phyloP scores from a whole-genome alignment of 257 asterid genomes.

The Datura wrightii region DNA sequence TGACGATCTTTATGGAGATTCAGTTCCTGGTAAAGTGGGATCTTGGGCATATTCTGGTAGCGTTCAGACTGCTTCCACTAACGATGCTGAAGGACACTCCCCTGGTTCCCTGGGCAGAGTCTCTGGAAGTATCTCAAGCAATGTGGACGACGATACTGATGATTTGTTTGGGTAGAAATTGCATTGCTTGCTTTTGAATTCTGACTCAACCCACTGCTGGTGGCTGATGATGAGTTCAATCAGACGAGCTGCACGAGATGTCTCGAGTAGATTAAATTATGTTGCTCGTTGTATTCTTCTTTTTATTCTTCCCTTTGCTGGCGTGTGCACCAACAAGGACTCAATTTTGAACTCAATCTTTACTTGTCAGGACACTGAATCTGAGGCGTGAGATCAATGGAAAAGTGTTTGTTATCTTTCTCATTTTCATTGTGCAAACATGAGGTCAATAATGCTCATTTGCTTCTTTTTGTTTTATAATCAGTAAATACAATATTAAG shows the following conservation, averaged over 20 bases:
- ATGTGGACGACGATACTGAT: conserved; percentile 57
- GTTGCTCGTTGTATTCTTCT: neutral
- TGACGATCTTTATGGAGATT: conserved; percentile 91
- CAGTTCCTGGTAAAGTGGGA: conserved; percentile 76
- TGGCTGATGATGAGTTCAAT: neutral
- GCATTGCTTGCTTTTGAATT: neutral
- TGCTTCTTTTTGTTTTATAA: neutral
- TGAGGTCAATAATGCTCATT: neutral
- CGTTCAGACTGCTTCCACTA: conserved; percentile 47
- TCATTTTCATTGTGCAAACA: conserved; percentile 1
- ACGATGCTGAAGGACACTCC: conserved; percentile 46
- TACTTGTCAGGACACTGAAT: neutral
- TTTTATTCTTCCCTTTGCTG: conserved; percentile 1
- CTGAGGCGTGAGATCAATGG: conserved; percentile 23
- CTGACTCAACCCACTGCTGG: neutral
- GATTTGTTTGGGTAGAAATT: conserved; percentile 84
- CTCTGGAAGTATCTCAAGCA: conserved; percentile 42
- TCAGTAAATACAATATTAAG: neutral
- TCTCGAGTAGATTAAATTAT: neutral
- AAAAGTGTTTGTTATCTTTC: neutral
- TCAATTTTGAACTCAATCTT: conserved; percentile 20
- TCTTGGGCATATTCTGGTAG: conserved; percentile 78
- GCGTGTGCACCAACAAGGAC: neutral
- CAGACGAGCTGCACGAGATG: neutral
- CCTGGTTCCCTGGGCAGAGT: conserved; percentile 41